A percentile compares a stretch with the other conserved stretches of the same genome.
Conservation (phyloP, 441 rosid species). For the Omphalea diandra region DNA sequence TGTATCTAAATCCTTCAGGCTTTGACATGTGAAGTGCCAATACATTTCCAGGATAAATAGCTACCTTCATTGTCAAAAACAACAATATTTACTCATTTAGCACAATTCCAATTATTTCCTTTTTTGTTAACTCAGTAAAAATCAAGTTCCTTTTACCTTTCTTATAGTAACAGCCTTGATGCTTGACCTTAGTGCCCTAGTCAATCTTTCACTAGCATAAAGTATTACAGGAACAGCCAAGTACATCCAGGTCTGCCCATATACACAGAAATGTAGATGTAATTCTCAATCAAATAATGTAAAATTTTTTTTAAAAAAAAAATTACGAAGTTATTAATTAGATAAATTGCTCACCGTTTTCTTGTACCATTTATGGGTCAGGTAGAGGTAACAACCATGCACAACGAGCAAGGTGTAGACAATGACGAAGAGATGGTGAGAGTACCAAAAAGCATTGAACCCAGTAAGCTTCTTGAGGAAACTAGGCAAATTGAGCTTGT, state of each 20-base stretch:
- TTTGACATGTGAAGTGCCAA: slow-evolving; percentile 82
- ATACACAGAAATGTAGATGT: background rate
- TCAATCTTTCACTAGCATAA: slow-evolving; percentile 67
- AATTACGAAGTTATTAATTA: background rate
- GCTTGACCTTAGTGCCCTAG: slow-evolving; percentile 80
- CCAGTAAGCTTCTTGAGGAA: slow-evolving; percentile 79
- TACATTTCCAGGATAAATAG: slow-evolving; percentile 87
- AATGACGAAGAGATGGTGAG: slow-evolving; percentile 80
- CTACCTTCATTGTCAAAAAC: slow-evolving; percentile 43
- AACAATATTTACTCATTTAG: background rate
- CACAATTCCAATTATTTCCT: background rate
- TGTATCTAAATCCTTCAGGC: slow-evolving; percentile 85
- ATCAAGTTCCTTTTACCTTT: slow-evolving; percentile 44
- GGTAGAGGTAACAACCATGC: slow-evolving; percentile 73
- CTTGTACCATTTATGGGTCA: slow-evolving; percentile 71
- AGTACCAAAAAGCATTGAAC: slow-evolving; percentile 95
- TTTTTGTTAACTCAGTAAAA: too few relatives aligned
- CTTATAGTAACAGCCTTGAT: slow-evolving; percentile 74
- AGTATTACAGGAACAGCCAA: slow-evolving; percentile 68
- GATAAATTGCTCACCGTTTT: slow-evolving; percentile 56
- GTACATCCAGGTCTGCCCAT: slow-evolving; percentile 89
- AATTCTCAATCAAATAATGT: background rate
- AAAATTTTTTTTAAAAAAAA: background rate
- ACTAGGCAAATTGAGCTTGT: slow-evolving; percentile 63
- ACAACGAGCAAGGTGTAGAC: slow-evolving; percentile 78